Base-by-base conservation (phyloP, 306 rosid genomes). In the Hippophae gyantsensis region DNA sequence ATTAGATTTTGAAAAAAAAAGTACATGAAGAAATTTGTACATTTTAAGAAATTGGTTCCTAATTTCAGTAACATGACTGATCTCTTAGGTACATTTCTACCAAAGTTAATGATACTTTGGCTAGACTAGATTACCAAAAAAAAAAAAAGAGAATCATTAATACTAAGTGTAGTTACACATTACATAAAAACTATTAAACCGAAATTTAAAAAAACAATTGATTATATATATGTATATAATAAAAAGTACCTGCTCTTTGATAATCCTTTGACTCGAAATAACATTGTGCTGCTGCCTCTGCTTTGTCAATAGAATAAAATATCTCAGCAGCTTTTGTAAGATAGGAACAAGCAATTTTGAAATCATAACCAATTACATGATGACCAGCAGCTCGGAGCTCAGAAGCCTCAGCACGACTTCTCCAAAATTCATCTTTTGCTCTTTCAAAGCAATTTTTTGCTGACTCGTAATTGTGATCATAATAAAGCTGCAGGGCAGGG, bases 371-470 rank as follows among this genome's bases (percentile, higher is more conserved):
- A n/a, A 42, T 64, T 60, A 78, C 58, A 38, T 49, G 60, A 62
- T 43, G 48, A 41, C 86, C 86, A n/a, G 11, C 54, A 43, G 76
- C 80, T 66, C 71, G 58, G 10, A 80, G 84, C 42, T 74, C 81
- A 52, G 82, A 42, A 56, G 86, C 90, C 57, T 70, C 77, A 9
- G 84, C 75, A 74, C 53, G 64, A 56, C 32, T 68, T 65, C 72
- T 77, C 76, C 81, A 75, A 32, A 67, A 59, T 25, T 69, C 43
- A 61, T 80, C 82, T 43, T 73, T 75, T 6, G 80, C 82, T 73
- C 72, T 80, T 61, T 73, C 66, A 61, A 84, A 84, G 62, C 89
- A 80, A 76, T 65, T 75, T 51, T 78, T 80, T 6, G 86, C 84
- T 64, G 70, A 60, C 70, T 68, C 67, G 32, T 58, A 84, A 41